Evolutionary conservation across 768 basidiomycete species (phyloP).

Genomic region (Russula emetica): DNA sequence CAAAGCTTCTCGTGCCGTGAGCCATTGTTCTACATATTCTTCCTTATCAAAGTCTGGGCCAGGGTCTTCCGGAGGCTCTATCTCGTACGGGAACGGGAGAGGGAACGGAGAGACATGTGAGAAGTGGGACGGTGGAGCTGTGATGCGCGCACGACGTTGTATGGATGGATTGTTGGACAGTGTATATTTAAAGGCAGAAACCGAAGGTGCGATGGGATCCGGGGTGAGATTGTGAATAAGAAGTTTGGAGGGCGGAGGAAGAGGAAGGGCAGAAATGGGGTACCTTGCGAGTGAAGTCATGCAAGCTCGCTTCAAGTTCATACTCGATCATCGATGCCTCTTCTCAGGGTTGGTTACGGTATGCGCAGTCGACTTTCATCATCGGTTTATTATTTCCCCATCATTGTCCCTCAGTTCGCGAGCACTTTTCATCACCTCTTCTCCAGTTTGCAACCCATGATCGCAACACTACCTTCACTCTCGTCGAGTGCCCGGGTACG

Average conservation of each 20-base stretch:
- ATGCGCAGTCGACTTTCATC: not conserved
- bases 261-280: slow-evolving; percentile 53
- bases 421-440: slow-evolving; percentile 90
- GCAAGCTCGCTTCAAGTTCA: not conserved
- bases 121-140: slow-evolving; percentile 59
- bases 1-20: slow-evolving; percentile 59
- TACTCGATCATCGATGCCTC: slow-evolving; percentile 18
- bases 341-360: slow-evolving; percentile 33
- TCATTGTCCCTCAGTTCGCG: slow-evolving; percentile 52
- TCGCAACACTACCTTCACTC: slow-evolving; percentile 64
- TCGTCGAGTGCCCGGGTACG: slow-evolving; percentile 87
- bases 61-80: slow-evolving; percentile 51
- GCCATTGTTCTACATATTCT: slow-evolving; percentile 72
- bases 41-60: slow-evolving; percentile 51
- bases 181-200: slow-evolving; percentile 48
- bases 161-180: slow-evolving; percentile 54
- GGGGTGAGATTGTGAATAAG: slow-evolving; percentile 51
- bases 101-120: slow-evolving; percentile 82
- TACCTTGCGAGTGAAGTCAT: slow-evolving; percentile 29
- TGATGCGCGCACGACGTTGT: slow-evolving; percentile 64
- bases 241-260: slow-evolving; percentile 41
- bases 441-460: slow-evolving; percentile 78
- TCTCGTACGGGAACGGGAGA: slow-evolving; percentile 74
- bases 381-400: not conserved
- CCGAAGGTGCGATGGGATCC: slow-evolving; percentile 52